phyloP scores from a whole-genome alignment of 257 asterid species.

The Forsythia suspensa region DNA sequence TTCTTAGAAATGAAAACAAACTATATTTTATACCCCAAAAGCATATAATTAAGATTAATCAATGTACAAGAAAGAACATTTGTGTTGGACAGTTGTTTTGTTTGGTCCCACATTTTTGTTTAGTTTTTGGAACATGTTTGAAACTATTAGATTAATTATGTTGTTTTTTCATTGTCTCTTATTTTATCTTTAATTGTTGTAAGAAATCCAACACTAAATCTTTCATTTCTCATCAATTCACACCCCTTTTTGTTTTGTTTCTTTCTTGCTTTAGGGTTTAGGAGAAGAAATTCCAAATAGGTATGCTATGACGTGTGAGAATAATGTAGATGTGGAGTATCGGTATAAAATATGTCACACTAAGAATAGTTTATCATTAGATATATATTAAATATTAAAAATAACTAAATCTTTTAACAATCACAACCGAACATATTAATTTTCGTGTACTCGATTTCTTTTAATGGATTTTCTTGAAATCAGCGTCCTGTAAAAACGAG shows the following conservation, averaged over 20 bases:
- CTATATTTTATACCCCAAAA: conserved; percentile 26
- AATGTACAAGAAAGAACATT: conserved; percentile 31
- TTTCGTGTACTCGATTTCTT: too few relatives aligned
- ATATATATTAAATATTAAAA: too few relatives aligned
- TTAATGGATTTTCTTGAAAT: too few relatives aligned
- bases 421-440: too few relatives aligned
- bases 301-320: conserved; percentile 30
- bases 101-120: conserved; percentile 51
- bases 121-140: conserved; percentile 51
- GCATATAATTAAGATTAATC: conserved; percentile 42
- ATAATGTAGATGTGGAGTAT: background rate
- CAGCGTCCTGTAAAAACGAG: too few relatives aligned
- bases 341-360: background rate
- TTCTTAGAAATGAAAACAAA: conserved; percentile 37
- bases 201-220: conserved; percentile 48
- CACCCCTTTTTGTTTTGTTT: conserved; percentile 25
- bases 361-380: background rate
- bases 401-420: background rate
- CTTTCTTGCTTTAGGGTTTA: conserved; percentile 32
- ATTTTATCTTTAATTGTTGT: conserved; percentile 41
- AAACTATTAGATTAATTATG: conserved; percentile 17
- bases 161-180: conserved; percentile 48
- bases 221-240: conserved; percentile 39
- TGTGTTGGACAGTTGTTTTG: conserved; percentile 69
- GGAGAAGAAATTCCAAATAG: conserved; percentile 50